A percentile compares a stretch with the other conserved stretches of the same genome.
Evolutionary conservation across 192 early-diverging fungal genomes (phyloP).

Genomic region (Coemansia sp.): DNA sequence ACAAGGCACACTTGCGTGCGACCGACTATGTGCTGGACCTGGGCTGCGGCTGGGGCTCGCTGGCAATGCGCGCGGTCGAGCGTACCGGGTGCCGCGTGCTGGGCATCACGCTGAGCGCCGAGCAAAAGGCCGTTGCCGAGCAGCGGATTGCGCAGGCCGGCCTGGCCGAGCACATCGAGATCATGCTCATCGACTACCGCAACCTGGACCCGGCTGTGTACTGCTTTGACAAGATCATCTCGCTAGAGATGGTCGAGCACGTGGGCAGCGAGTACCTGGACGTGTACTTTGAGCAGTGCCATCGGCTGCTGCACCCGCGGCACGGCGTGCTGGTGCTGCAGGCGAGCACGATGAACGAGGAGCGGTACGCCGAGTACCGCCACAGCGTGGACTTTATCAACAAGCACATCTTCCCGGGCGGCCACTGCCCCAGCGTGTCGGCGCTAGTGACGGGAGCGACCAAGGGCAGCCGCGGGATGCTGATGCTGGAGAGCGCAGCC

Average conservation of each 20-base stretch:
- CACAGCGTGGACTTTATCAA: constrained; percentile 62
- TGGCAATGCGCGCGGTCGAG: constrained; percentile 60
- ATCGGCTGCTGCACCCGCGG: constrained; percentile 52
- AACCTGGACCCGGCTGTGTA: constrained; percentile 50
- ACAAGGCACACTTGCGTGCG: constrained; percentile 47
- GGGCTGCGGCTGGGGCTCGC: constrained; percentile 69
- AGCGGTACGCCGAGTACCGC: constrained; percentile 55
- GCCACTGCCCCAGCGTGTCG: constrained; percentile 62
- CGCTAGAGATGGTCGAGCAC: constrained; percentile 72
- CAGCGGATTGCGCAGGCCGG: constrained; percentile 55
- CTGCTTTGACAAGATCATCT: constrained; percentile 65
- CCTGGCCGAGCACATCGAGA: constrained; percentile 50
- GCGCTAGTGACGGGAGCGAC: constrained; percentile 50
- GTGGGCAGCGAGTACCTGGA: constrained; percentile 62
- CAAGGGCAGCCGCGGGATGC: constrained; percentile 48
- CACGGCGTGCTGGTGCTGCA: constrained; percentile 56
- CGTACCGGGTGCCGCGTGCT: constrained; percentile 55
- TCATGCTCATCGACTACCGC: constrained; percentile 66
- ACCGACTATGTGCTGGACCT: constrained; percentile 64
- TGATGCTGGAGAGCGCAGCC: constrained; percentile 54
- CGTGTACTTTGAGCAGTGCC: constrained; percentile 56
- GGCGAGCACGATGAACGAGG: constrained; percentile 67
- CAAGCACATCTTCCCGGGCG: constrained; percentile 73
- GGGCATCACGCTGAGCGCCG: constrained; percentile 58
- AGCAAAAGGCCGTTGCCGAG: constrained; percentile 62